Conservation (phyloP, 129 eudicot species). For the sunflower (Helianthus annuus) region HanXRQr2.0-SUNRISE NC_035435.2:67879440-67879939, state of each 20-base stretch:
- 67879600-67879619: slow-evolving; percentile 8
- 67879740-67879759: slow-evolving; percentile 79
- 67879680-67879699: slow-evolving; percentile 36
- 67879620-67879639: slow-evolving; percentile 10
- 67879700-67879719: slow-evolving; percentile 81
- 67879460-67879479: slow-evolving; percentile 14
- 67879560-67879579: slow-evolving; percentile 10
- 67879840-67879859: slow-evolving; percentile 81
- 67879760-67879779: slow-evolving; percentile 67
- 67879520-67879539: background rate
- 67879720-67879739: slow-evolving; percentile 85
- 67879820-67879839: slow-evolving; percentile 79
- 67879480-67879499: slow-evolving; percentile 12
- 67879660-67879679: background rate
- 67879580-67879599: slow-evolving; percentile 9
- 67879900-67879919: slow-evolving; percentile 70
- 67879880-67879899: slow-evolving; percentile 30
- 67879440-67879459: background rate
- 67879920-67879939: slow-evolving; percentile 93
- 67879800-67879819: slow-evolving; percentile 33
- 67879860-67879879: slow-evolving; percentile 61
- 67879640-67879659: background rate
- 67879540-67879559: slow-evolving; percentile 6
- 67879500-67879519: slow-evolving; percentile 18
- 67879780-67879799: slow-evolving; percentile 41